Percentiles rank a stretch among this genome's conserved stretches.
Evolutionary conservation across 2,329 filamentous ascomycete genomes (phyloP).

Genomic region (Rhinocladiella similis): DNA sequence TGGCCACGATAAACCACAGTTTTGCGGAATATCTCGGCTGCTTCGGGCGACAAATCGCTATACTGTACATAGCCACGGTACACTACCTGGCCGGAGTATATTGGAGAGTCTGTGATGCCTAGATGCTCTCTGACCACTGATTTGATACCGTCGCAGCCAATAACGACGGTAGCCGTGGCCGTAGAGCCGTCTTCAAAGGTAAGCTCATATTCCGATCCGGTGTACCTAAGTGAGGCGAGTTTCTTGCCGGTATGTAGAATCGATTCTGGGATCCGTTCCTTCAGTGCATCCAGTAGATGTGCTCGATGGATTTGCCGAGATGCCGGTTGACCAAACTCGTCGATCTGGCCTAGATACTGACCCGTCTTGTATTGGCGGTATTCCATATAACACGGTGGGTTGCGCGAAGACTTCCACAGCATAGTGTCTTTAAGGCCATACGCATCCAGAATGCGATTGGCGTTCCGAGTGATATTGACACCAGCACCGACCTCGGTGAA

Average conservation of each 20-base stretch:
- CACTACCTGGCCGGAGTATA: slow-evolving; percentile 39
- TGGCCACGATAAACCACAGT: slow-evolving; percentile 37
- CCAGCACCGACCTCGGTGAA: slow-evolving; percentile 42
- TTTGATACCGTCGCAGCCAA: slow-evolving; percentile 28
- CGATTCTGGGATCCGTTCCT: slow-evolving; percentile 16
- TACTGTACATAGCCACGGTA: slow-evolving; percentile 41
- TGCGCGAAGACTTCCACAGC: slow-evolving; percentile 37
- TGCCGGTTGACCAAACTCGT: slow-evolving; percentile 31
- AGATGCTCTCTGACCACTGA: slow-evolving; percentile 27
- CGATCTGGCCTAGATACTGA: slow-evolving; percentile 34
- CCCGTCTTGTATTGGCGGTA: slow-evolving; percentile 33
- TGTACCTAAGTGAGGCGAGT: background rate
- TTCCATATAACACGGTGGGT: slow-evolving; percentile 36
- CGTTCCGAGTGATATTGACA: slow-evolving; percentile 41
- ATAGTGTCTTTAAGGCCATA: slow-evolving; percentile 36
- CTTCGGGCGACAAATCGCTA: slow-evolving; percentile 34
- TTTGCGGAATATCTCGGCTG: slow-evolving; percentile 34
- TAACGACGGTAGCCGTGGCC: slow-evolving; percentile 20
- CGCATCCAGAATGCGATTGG: slow-evolving; percentile 35
- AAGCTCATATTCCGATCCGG: slow-evolving; percentile 9
- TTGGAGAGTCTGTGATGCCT: slow-evolving; percentile 33
- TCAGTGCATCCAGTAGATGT: slow-evolving; percentile 39
- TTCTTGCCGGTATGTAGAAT: slow-evolving; percentile 7
- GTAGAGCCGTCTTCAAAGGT: slow-evolving; percentile 18
- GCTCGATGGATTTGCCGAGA: slow-evolving; percentile 35